Base-by-base conservation (phyloP, 1,284 basidiomycete genomes). In the Cystobasidium sp. region DNA sequence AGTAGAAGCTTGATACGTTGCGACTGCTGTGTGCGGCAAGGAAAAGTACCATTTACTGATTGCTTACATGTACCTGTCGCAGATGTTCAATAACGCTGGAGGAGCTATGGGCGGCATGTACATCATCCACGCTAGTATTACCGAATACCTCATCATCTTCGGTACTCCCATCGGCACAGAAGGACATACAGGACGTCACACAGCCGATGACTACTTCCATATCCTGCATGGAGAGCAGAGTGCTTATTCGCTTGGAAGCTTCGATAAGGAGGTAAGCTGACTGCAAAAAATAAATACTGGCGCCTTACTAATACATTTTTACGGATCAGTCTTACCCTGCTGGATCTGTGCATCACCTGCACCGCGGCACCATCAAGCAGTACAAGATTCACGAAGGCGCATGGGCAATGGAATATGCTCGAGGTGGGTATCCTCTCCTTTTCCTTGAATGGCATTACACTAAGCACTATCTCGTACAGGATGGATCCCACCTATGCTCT, bases 81-180 rank as follows among this genome's bases (percentile, higher is more conserved):
- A 73, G 96, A 88, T 98, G 55, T 93, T 97, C 84, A 98, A 91
- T 86, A 99, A 99, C 81, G 96, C 96, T 0, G 96, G 95, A 20
- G 96, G 97, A 68, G 96, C 97, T 0, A 99, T 98, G 96, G 96
- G 85, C 56, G 89, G 90, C 56, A 98, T 99, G 96, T 97, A 93
- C 83, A 88, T 98, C 83, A 91, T 99, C 88, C 83, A 90, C 58
- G 79, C 80, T 1, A 73, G 65, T 44, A 75, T 97, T 79, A 78
- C 77, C 47, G 78, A 81, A 76, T 87, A 87, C 79, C 79, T 87
- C 53, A 87, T 87, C 84, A 91, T 99, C 80, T 99, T 99, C 79
- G 96, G 96, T 4, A 95, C 94, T 0, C 94, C 95, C 0, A 85
- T 97, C 8, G 96, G 96, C 14, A 99, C 96, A 1, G 96, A 99